Base-by-base conservation (phyloP, 805 yeast genomes). In the Wickerhamomyces rabaulensis region DNA sequence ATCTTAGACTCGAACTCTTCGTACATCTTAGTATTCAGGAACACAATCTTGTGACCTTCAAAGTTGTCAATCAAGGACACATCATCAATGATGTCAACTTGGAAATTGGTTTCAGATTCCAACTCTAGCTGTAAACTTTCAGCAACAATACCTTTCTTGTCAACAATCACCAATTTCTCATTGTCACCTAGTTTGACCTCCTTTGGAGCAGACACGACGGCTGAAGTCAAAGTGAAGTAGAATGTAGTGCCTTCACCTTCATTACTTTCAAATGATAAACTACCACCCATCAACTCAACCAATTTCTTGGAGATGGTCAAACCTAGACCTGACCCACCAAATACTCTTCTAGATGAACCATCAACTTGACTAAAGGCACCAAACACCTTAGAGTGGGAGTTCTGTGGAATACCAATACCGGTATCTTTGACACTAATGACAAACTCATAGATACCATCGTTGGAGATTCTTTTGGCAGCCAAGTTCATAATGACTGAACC, bases 361-460 rank as follows among this genome's bases (percentile, higher is more conserved):
- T 87, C 96, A 15, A 95, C 95, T 64, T 87, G 96, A 58, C 94
- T 84, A 69, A 88, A 87, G 2, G 92, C 88, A 57, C 87, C 95
- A 60, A 87, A 88, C 52, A 87, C 87, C 39, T 86, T 74, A 17
- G 88, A 92, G 29, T 87, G 74, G 58, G 88, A 86, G 59, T 87
- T 95, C 57, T 79, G 79, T 61, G 84, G 87, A 54, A 87, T 87
- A 52, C 96, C 95, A 54, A 87, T 87, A 59, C 96, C 94, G 0
- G 95, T 87, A 63, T 87, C 96, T 51, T 87, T 77, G 9, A 87
- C 92, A 63, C 92, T 84, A 55, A 88, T 83, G 60, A 84, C 88
- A 45, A 87, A 73, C 27, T 78, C 65, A 42, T 78, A 64, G 10
- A 71, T 69, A 17, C 64, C 65, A 3, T 47, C 52, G 0, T 52